Evolutionary conservation across 352 stramenopile genomes (phyloP).

Genomic region (Saprolegnia parasitica): DNA sequence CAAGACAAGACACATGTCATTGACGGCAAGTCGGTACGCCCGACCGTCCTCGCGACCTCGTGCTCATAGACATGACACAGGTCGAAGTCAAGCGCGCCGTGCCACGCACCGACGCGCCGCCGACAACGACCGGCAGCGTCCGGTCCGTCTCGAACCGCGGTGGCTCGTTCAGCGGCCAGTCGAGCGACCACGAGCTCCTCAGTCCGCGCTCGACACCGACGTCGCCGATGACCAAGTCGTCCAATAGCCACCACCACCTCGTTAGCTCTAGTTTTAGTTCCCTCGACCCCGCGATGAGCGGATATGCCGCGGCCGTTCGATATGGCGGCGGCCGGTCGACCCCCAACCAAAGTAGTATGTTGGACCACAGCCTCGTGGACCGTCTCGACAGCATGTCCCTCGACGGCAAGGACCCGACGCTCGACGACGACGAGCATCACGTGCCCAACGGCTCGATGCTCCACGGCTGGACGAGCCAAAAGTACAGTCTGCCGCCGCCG

Average conservation of each 20-base stretch:
- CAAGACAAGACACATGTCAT: slow-evolving; percentile 87
- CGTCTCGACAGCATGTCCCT: slow-evolving; percentile 29
- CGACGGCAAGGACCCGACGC: slow-evolving; percentile 28
- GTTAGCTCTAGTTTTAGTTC: slow-evolving; percentile 20
- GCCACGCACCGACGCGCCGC: slow-evolving; percentile 73
- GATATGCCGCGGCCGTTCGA: slow-evolving; percentile 77
- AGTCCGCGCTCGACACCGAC: slow-evolving; percentile 48
- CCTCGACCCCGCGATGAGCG: slow-evolving; percentile 51
- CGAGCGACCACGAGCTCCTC: slow-evolving; percentile 35
- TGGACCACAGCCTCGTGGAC: slow-evolving; percentile 28
- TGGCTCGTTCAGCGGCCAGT: slow-evolving; percentile 72
- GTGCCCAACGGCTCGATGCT: slow-evolving; percentile 8
- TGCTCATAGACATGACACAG: slow-evolving; percentile 24
- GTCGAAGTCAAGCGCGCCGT: slow-evolving; percentile 85
- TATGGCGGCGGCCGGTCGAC: slow-evolving; percentile 48
- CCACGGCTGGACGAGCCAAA: slow-evolving; percentile 1
- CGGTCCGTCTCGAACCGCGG: slow-evolving; percentile 67
- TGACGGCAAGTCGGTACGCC: slow-evolving; percentile 80
- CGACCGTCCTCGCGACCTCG: neutral
- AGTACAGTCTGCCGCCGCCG: neutral
- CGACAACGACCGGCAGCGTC: slow-evolving; percentile 30
- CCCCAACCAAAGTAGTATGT: neutral
- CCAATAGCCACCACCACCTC: slow-evolving; percentile 36
- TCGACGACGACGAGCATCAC: slow-evolving; percentile 6
- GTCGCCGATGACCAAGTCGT: slow-evolving; percentile 35